These are phyloP conservation scores for Cryphonectria carpinicola DNA, from an alignment of 2,329 filamentous ascomycete genomes.

Conservation along the genomic window DNA sequence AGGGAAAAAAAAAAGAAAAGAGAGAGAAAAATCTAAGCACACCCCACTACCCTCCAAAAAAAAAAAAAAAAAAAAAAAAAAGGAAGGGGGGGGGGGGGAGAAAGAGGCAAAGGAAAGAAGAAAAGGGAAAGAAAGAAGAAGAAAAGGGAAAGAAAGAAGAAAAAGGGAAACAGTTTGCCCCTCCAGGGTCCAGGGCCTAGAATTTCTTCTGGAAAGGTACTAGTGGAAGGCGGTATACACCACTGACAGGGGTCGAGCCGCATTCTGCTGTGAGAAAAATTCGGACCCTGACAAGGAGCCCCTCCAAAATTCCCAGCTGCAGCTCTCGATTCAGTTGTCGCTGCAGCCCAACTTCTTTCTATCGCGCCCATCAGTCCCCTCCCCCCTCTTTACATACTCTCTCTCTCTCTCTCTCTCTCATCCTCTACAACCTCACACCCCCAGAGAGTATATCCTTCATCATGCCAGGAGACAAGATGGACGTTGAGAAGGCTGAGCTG, in stretches of 20 bases:
- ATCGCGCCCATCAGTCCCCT: background rate
- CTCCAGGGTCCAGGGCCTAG: background rate
- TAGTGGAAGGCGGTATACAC: constrained; percentile 6
- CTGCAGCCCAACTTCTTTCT: constrained; percentile 5
- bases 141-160: background rate
- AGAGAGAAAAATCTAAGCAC: no score
- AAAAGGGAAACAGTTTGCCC: background rate
- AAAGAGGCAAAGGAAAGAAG: background rate
- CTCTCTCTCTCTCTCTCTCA: constrained; percentile 4
- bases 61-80: background rate
- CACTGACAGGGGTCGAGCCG: constrained; percentile 5
- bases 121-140: background rate
- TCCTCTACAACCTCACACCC: background rate
- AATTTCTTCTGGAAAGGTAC: constrained; percentile 15
- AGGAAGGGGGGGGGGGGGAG: no score
- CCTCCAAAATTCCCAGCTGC: constrained; percentile 11
- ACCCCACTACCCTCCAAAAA: no score
- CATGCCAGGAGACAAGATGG: constrained; percentile 58
- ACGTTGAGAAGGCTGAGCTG: constrained; percentile 63
- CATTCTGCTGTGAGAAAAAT: constrained; percentile 13
- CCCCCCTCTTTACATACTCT: background rate
- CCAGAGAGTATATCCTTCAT: constrained; percentile 8
- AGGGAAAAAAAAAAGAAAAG: no score
- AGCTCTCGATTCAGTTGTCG: background rate
- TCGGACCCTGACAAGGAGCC: constrained; percentile 12